Base-by-base conservation (phyloP, 371 early-diverging fungal species). In the Gilbertella persicaria region DNA sequence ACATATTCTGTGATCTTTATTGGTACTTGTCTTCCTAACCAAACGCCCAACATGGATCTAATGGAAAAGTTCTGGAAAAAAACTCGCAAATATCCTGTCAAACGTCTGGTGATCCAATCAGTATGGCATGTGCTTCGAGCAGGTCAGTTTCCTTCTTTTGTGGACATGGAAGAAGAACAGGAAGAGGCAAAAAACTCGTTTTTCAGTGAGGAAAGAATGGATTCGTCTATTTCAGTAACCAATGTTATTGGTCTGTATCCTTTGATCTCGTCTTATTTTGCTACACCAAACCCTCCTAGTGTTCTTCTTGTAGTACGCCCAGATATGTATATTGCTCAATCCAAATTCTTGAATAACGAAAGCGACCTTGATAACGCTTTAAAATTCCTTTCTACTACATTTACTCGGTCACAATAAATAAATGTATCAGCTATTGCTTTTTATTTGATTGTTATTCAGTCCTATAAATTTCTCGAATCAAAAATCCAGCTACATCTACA, bases 401-500 rank as follows among this genome's bases (percentile, higher is more conserved):
- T 20, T 41, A 20, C 20, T 21, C 13, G n/a, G n/a, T n/a, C n/a
- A n/a, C n/a, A n/a, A n/a, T n/a, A 28, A 28, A 28, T 28, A 9
- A 28, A 37, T 38, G 13, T 4, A 13, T 14, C 5, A 8, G 21
- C 8, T 40, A n/a, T 8, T 33, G 8, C 13, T 12, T 33, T 33
- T 33, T 9, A 33, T 12, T 33, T 10, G 2, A 3, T 20, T 25
- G 14, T 29, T 40, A 35, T 50, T 49, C 42, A 29, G 50, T 35
- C 53, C 57, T 70, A 53, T 79, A 75, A 17, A 69, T 70, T 60
- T 79, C 79, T 64, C 62, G 69, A 57, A 85, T 61, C 35, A 88
- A 64, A 49, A 86, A 85, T 13, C 74, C 78, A 9, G 83, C 79
- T 2, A 83, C 81, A 67, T 90, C 90, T n/a, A 75, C 64, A 64